These are phyloP conservation scores for Candida montana DNA, from an alignment of 805 yeast genomes.

Conservation along the genomic window DNA sequence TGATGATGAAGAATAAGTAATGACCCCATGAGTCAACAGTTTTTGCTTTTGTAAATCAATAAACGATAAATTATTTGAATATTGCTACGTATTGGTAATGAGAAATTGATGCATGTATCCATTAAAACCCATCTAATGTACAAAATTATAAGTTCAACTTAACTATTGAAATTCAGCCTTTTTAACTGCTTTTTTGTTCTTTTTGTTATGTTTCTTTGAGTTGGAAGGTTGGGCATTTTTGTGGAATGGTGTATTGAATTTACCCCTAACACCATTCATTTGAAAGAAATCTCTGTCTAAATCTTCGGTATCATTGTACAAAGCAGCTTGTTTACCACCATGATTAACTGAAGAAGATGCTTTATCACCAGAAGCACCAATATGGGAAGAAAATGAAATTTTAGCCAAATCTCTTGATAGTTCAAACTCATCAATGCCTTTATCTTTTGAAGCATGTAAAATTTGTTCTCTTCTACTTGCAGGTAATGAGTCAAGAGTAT, in stretches of 20 bases:
- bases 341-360: constrained; percentile 53
- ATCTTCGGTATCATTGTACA: constrained; percentile 73
- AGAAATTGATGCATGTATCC: constrained; percentile 4
- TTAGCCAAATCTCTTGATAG: constrained; percentile 63
- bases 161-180: constrained; percentile 3
- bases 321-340: constrained; percentile 81
- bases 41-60: neutral
- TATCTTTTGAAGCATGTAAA: constrained; percentile 51
- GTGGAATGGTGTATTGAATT: constrained; percentile 71
- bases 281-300: constrained; percentile 83
- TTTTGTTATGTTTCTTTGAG: constrained; percentile 63
- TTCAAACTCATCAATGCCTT: constrained; percentile 56
- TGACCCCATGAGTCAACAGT: constrained; percentile 1
- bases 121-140: constrained; percentile 9
- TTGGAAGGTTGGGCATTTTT: constrained; percentile 24
- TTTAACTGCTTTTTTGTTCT: constrained; percentile 60
- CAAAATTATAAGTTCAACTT: neutral
- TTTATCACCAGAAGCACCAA: constrained; percentile 43
- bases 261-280: constrained; percentile 59
- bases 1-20: constrained; percentile 29
- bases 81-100: too few relatives aligned
- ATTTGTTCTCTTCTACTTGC: constrained; percentile 72
- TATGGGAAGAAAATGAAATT: constrained; percentile 76
- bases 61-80: too few relatives aligned
- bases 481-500: constrained; percentile 59